Percentiles rank a stretch among this genome's conserved stretches.
Conservation (phyloP, 768 basidiomycete genomes). For the Amanita phalloides region DNA sequence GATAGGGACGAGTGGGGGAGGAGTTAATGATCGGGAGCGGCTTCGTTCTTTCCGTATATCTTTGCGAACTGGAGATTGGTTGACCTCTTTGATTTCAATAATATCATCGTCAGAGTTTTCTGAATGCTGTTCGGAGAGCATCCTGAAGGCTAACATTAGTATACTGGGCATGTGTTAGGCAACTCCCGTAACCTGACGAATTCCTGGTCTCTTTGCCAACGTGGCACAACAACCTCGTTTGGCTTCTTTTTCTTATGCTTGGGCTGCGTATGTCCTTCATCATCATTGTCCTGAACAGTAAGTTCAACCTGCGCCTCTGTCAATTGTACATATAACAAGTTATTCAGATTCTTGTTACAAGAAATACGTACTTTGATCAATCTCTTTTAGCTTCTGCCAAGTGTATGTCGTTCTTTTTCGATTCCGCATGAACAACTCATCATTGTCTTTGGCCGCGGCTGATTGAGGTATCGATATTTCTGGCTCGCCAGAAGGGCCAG, state of each 20-base stretch:
- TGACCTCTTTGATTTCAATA: conserved; percentile 22
- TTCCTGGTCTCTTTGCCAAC: conserved; percentile 32
- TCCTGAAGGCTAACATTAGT: conserved; percentile 12
- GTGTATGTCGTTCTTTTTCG: conserved; percentile 38
- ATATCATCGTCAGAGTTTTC: conserved; percentile 39
- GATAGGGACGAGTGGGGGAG: conserved; percentile 52
- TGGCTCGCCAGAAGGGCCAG: conserved; percentile 13
- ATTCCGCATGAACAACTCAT: conserved; percentile 65
- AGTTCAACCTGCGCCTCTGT: conserved; percentile 6
- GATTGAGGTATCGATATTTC: conserved; percentile 9
- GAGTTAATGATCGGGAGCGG: conserved; percentile 66
- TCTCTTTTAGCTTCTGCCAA: conserved; percentile 51
- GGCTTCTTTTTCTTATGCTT: conserved; percentile 30
- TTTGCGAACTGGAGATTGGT: conserved; percentile 16
- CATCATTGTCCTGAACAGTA: conserved; percentile 13
- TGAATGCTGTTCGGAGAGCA: conserved; percentile 27
- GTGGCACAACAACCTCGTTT: conserved; percentile 19
- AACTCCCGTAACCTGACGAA: conserved; percentile 26
- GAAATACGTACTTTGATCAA: conserved; percentile 38
- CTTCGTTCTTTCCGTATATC: conserved; percentile 42
- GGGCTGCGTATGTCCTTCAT: conserved; percentile 19
- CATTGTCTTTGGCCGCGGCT: conserved; percentile 39
- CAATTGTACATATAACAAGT: neutral
- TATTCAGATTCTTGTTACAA: neutral
- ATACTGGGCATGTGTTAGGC: neutral